These are phyloP conservation scores for Ascosphaera pollenicola DNA, from an alignment of 2,329 filamentous ascomycete genomes.

Conservation along the genomic window DNA sequence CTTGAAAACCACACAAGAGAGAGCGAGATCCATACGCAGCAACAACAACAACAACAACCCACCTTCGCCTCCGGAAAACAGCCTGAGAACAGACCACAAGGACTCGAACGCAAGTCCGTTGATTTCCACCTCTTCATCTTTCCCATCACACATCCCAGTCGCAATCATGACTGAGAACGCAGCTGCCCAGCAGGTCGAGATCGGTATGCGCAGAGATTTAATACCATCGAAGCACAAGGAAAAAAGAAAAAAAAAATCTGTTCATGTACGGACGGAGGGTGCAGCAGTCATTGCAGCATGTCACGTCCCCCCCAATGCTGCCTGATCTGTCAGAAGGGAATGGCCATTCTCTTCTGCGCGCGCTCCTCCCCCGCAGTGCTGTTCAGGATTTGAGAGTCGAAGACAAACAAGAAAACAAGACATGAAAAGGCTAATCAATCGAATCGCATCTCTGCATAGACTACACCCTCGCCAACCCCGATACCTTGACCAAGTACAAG, in stretches of 20 bases:
- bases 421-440: constrained; percentile 1
- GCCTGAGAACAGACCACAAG: no score
- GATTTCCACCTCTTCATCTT: not conserved
- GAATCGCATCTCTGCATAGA: constrained; percentile 28
- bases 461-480: constrained; percentile 74
- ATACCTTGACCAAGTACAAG: constrained; percentile 98
- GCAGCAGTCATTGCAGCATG: no score
- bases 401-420: not conserved
- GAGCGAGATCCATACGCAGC: no score
- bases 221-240: not conserved
- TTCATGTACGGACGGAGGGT: not conserved
- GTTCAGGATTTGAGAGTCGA: no score
- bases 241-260: not conserved
- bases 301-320: no score
- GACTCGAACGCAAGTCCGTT: no score
- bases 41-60: no score
- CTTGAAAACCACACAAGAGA: no score
- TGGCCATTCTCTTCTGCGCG: no score
- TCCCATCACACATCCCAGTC: not conserved
- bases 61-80: no score
- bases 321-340: no score
- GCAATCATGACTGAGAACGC: not conserved
- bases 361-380: no score
- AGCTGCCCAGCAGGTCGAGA: not conserved
- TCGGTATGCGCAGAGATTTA: not conserved